Conservation (phyloP, 176 grass and related monocot genomes). For the Cenchrus americanus region DNA sequence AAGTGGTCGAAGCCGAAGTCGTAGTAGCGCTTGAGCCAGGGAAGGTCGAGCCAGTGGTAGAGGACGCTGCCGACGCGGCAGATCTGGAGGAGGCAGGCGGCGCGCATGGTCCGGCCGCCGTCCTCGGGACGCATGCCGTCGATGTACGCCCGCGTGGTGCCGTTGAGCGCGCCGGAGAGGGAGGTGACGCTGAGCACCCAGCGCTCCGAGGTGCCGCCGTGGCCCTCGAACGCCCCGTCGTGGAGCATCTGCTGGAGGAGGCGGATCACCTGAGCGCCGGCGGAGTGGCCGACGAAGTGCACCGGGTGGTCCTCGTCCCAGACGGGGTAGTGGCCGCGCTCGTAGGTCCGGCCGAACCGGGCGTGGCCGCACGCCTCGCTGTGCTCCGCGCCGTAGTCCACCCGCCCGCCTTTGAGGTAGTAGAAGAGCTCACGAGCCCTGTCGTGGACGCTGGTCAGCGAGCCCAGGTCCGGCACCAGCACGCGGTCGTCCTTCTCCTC, state of each 20-base stretch:
- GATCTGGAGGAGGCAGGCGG: slow-evolving; percentile 58
- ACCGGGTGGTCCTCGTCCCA: slow-evolving; percentile 76
- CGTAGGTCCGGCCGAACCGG: slow-evolving; percentile 61
- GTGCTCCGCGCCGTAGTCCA: slow-evolving; percentile 89
- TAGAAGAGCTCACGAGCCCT: slow-evolving; percentile 83
- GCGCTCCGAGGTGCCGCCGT: slow-evolving; percentile 56
- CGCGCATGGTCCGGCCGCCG: slow-evolving; percentile 48
- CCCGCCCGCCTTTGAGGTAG: slow-evolving; percentile 78
- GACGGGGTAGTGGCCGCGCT: slow-evolving; percentile 61
- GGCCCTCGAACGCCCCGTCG: slow-evolving; percentile 62
- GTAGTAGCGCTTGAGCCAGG: slow-evolving; percentile 74
- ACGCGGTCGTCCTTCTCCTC: slow-evolving; percentile 90
- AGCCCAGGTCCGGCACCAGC: slow-evolving; percentile 82
- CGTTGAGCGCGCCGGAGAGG: slow-evolving; percentile 81
- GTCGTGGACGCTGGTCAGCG: slow-evolving; percentile 83
- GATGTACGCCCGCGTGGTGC: slow-evolving; percentile 69
- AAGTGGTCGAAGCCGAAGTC: slow-evolving; percentile 85
- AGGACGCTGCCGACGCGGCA: slow-evolving; percentile 54
- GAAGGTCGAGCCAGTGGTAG: slow-evolving; percentile 76
- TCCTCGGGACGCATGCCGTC: slow-evolving; percentile 47
- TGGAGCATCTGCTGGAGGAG: slow-evolving; percentile 96
- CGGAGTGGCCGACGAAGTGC: slow-evolving; percentile 89
- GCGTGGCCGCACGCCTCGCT: slow-evolving; percentile 58
- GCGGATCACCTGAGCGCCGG: slow-evolving; percentile 72
- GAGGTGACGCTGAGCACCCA: slow-evolving; percentile 86